Evolutionary conservation across 176 grass and related monocot species (phyloP), one percentile per base, ranked within the genome.

Genomic region (Avena eriantha): DNA sequence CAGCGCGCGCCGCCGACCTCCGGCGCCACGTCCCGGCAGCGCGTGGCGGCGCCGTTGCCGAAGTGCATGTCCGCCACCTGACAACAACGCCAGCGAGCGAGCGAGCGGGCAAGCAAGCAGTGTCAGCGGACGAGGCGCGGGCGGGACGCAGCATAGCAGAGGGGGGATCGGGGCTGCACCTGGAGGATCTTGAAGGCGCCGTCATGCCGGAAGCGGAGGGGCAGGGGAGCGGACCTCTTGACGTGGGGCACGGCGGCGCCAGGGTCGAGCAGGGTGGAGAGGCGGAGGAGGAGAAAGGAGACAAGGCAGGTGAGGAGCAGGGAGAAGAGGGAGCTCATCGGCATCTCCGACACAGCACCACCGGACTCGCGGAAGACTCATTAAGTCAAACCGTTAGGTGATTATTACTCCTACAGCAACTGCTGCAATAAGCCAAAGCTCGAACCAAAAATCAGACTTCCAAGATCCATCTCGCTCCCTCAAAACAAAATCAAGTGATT

Each of bases 31-130:
- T 98, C 93, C 31, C 90, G 78, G 81, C 96, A 98, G 23, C 93
- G 88, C 77, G 92, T 95, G 78, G 85, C 69, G 78, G 73, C 84
- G 41, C 96, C 96, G 69, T 98, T 98, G 51, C 93, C 96, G 85
- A 92, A 98, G 86, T 98, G 96, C 92, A 95, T 92, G 69, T 98
- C 96, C 29, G 96, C 93, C 84, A 98, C 96, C 96, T 98, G 88
- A 29, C 29, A 29, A 17, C 47, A 72, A 22, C 66, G 41, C 1
- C 69, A 26, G 8, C 35, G 68, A 70, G 69, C 39, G 63, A 66
- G 63, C 69, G 3, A 80, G 67, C 39, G 6, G 29, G 39, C 18
- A 7, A 45, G n/a, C 19, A 2, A 31, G 39, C 47, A 51, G 29
- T 29, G 59, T 71, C n/a, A 89, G 81, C 56, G 13, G 15, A 10